Percentiles rank a stretch among this genome's conserved stretches.
These are phyloP conservation scores for Pterulicium gracile DNA, from an alignment of 1,284 basidiomycete species.

Conservation along the genomic window DNA sequence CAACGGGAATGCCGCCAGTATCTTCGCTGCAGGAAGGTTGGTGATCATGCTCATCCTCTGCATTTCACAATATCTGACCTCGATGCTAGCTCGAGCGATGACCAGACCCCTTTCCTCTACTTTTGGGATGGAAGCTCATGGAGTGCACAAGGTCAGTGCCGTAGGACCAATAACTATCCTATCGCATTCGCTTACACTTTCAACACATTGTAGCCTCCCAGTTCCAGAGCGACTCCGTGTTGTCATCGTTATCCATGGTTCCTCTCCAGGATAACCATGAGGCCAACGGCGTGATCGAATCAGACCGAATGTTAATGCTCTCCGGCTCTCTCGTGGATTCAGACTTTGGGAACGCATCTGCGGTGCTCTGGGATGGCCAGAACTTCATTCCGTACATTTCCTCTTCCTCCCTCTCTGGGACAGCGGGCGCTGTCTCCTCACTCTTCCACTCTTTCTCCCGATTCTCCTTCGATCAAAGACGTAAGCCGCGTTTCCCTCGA, in stretches of 20 bases:
- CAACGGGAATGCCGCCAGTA: constrained; percentile 67
- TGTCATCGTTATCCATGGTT: constrained; percentile 85
- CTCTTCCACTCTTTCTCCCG: constrained; percentile 73
- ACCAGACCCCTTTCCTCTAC: constrained; percentile 19
- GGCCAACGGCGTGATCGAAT: constrained; percentile 63
- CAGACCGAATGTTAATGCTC: constrained; percentile 85
- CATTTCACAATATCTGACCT: neutral
- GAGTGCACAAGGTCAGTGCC: constrained; percentile 67
- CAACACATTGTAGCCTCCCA: constrained; percentile 31
- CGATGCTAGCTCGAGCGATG: neutral
- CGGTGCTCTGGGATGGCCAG: constrained; percentile 83
- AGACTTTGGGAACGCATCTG: constrained; percentile 69
- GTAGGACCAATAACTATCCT: constrained; percentile 27
- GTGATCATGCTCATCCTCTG: constrained; percentile 13
- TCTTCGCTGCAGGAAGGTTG: constrained; percentile 84
- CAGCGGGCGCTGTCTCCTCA: constrained; percentile 63
- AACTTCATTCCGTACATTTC: constrained; percentile 79
- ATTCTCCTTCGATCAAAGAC: constrained; percentile 64
- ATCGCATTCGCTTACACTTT: constrained; percentile 2
- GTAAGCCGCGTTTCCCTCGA: constrained; percentile 33
- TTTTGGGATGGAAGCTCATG: constrained; percentile 53
- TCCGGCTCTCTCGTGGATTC: constrained; percentile 71
- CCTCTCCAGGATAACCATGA: constrained; percentile 71
- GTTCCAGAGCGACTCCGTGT: constrained; percentile 42
- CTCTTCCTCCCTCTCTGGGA: constrained; percentile 57